Conservation (phyloP, 2,329 filamentous ascomycete genomes). For the Periconia sp. region DNA sequence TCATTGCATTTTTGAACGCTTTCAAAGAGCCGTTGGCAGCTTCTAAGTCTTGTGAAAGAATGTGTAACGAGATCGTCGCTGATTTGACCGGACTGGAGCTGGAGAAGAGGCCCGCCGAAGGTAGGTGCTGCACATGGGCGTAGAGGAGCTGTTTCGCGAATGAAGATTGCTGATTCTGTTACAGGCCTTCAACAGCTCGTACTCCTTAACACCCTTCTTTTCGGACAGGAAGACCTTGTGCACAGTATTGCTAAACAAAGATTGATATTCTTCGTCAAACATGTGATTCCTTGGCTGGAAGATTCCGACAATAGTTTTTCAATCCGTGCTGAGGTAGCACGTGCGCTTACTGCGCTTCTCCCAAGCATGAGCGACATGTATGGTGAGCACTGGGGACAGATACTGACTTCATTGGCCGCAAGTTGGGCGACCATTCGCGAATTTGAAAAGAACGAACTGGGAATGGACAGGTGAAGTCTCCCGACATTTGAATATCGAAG, state of each 20-base stretch:
- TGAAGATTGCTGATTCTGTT: neutral
- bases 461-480: constrained; percentile 24
- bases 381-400: constrained; percentile 77
- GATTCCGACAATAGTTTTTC: constrained; percentile 50
- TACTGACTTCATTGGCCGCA: constrained; percentile 38
- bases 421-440: constrained; percentile 38
- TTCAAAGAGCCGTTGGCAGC: constrained; percentile 53
- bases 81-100: constrained; percentile 59
- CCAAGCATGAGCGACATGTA: constrained; percentile 80
- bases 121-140: constrained; percentile 22
- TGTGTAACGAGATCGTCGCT: constrained; percentile 63
- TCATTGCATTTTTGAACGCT: constrained; percentile 52
- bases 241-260: constrained; percentile 62
- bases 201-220: constrained; percentile 57
- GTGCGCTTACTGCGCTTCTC: constrained; percentile 59
- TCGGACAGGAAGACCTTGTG: constrained; percentile 51
- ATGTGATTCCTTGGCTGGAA: constrained; percentile 72
- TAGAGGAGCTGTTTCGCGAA: neutral
- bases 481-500: neutral
- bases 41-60: constrained; percentile 51
- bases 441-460: constrained; percentile 27
- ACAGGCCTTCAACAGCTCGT: constrained; percentile 53
- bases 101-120: constrained; percentile 45
- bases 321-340: constrained; percentile 61
- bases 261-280: constrained; percentile 79